Percentiles rank a stretch among this genome's conserved stretches.
Conservation (phyloP, 345 rosid genomes). For the Syzygium aromaticum region DNA sequence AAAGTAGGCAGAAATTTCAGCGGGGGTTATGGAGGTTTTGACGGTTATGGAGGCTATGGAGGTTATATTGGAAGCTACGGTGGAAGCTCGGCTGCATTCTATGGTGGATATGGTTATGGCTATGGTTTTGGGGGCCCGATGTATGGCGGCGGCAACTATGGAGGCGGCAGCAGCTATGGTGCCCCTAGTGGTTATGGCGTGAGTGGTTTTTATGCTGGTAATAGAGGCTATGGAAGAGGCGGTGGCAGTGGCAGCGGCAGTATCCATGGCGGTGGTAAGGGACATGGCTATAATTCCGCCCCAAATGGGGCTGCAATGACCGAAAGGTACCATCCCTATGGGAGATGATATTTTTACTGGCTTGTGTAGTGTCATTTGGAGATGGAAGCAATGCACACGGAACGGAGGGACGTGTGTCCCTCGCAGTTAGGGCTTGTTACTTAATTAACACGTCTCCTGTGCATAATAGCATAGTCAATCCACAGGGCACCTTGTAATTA, state of each 20-base stretch:
- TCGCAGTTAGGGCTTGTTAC: neutral
- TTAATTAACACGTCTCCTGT: neutral
- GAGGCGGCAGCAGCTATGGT: neutral
- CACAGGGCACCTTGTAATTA: neutral
- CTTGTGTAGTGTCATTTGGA: neutral
- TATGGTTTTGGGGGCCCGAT: neutral
- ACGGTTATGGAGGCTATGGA: constrained; percentile 34
- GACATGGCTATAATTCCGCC: constrained; percentile 4
- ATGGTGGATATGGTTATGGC: constrained; percentile 8
- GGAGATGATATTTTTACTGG: constrained; percentile 18
- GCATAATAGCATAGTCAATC: neutral
- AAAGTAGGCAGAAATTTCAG: constrained; percentile 28
- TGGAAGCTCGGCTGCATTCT: constrained; percentile 2
- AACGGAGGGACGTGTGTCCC: neutral
- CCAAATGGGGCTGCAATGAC: constrained; percentile 31
- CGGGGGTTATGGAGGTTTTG: constrained; percentile 30
- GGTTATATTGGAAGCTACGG: constrained; percentile 27
- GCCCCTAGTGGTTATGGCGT: constrained; percentile 1
- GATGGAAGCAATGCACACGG: neutral
- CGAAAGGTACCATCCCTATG: constrained; percentile 59
- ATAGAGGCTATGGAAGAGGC: constrained; percentile 1
- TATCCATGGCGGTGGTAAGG: constrained; percentile 34
- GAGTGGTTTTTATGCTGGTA: neutral
- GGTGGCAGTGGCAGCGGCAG: constrained; percentile 21
- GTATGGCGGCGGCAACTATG: neutral